Conservation (phyloP, 768 basidiomycete species). For the Tulasnella sp. region DNA sequence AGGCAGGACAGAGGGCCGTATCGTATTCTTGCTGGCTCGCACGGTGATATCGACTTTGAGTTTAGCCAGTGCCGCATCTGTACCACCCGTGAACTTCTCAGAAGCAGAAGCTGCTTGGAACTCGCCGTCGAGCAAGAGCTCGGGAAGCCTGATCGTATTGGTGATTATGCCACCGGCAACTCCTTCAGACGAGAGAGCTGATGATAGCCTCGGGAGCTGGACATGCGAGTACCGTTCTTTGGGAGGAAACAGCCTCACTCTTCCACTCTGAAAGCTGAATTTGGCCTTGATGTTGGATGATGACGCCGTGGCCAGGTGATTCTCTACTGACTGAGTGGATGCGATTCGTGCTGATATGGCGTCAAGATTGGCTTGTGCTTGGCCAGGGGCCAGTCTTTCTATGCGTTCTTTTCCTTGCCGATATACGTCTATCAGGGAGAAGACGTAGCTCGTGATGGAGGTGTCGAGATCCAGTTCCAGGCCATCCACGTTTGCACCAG, state of each 20-base stretch:
- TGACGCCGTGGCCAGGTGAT: background rate
- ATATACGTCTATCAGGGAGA: conserved; percentile 78
- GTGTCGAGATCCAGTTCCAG: conserved; percentile 80
- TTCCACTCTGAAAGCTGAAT: conserved; percentile 73
- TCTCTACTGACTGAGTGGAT: background rate
- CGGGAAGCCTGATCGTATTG: conserved; percentile 40
- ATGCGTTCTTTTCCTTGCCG: conserved; percentile 69
- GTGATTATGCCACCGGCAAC: conserved; percentile 41
- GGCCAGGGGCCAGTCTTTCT: conserved; percentile 46
- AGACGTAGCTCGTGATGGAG: conserved; percentile 62
- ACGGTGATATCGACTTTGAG: conserved; percentile 80
- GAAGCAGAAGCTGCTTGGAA: conserved; percentile 50
- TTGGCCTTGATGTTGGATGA: conserved; percentile 20
- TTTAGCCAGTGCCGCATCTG: conserved; percentile 39
- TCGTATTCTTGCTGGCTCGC: conserved; percentile 75
- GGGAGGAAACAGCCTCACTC: conserved; percentile 60
- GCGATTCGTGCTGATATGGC: conserved; percentile 19
- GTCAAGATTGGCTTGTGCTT: conserved; percentile 36
- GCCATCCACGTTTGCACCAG: conserved; percentile 65
- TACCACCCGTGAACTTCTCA: conserved; percentile 28
- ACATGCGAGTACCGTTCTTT: conserved; percentile 21
- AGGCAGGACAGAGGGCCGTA: conserved; percentile 71
- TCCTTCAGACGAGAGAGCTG: conserved; percentile 26
- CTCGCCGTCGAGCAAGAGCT: conserved; percentile 72
- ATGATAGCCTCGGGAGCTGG: background rate